Conservation (phyloP, 495 filamentous ascomycete species). For the Penicillium pulvis region DNA sequence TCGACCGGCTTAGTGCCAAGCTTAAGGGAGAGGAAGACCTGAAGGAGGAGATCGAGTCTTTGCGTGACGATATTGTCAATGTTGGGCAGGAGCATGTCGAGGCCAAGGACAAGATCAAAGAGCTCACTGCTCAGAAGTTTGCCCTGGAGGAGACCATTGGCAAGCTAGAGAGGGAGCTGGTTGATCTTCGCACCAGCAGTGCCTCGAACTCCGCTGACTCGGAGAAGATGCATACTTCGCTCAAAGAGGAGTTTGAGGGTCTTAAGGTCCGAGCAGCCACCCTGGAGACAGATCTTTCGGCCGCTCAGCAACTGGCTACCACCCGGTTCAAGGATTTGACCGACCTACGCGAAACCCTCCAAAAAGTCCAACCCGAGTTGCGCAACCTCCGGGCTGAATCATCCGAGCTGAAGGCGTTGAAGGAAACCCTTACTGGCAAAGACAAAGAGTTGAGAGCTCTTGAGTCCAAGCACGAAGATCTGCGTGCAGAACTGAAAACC, state of each 20-base stretch:
- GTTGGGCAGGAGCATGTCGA: conserved; percentile 81
- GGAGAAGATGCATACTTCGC: conserved; percentile 56
- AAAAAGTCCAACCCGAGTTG: conserved; percentile 86
- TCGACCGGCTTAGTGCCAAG: conserved; percentile 65
- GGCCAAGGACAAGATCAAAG: conserved; percentile 77
- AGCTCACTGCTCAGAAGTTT: conserved; percentile 60
- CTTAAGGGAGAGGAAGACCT: conserved; percentile 77
- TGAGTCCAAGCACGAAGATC: conserved; percentile 78
- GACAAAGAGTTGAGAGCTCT: conserved; percentile 68
- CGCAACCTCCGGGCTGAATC: conserved; percentile 73
- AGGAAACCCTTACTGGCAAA: conserved; percentile 71
- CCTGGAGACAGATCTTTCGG: conserved; percentile 81
- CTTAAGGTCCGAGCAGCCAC: conserved; percentile 68
- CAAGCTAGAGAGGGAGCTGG: conserved; percentile 65
- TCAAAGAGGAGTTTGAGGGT: conserved; percentile 72
- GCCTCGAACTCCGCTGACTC: conserved; percentile 49
- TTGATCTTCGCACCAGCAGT: conserved; percentile 58
- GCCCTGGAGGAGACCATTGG: conserved; percentile 63
- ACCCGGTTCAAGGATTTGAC: conserved; percentile 85
- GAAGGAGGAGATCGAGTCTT: conserved; percentile 80
- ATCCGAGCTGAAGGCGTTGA: conserved; percentile 65
- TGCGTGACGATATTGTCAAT: conserved; percentile 74
- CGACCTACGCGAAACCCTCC: conserved; percentile 72
- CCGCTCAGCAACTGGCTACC: conserved; percentile 81
- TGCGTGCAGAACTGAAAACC: conserved; percentile 70